Conservation (phyloP, 805 yeast genomes). For the Myxozyma nipponensis region DNA sequence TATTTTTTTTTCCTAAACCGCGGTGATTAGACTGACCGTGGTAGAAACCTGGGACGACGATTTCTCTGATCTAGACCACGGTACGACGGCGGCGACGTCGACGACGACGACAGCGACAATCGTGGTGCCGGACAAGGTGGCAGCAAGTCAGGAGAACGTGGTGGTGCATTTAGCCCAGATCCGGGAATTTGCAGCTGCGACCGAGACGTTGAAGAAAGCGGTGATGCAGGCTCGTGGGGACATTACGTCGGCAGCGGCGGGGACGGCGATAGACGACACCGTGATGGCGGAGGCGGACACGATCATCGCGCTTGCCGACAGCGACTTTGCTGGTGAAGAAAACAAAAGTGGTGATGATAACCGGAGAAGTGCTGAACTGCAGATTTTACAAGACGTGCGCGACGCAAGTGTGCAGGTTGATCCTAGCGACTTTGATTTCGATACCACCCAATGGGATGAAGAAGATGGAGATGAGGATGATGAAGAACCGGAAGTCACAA, state of each 20-base stretch:
- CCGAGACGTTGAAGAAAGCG: slow-evolving; percentile 4
- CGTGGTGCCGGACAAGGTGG: slow-evolving; percentile 14
- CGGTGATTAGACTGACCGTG: no score
- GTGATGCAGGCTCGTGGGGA: not conserved
- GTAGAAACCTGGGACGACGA: slow-evolving; percentile 27
- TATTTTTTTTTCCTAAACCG: not conserved
- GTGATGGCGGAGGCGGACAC: slow-evolving; percentile 22
- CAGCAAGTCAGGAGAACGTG: slow-evolving; percentile 9
- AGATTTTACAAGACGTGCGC: no score
- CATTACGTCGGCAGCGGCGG: not conserved
- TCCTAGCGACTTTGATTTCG: not conserved
- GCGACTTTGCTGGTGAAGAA: slow-evolving; percentile 2
- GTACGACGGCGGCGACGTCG: not conserved
- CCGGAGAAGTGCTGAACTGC: not conserved
- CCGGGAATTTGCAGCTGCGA: slow-evolving; percentile 16
- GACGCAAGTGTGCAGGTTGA: not conserved
- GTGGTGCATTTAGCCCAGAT: slow-evolving; percentile 14
- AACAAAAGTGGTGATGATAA: not conserved
- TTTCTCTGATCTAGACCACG: slow-evolving; percentile 2
- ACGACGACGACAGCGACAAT: slow-evolving; percentile 5
- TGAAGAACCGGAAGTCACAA: no score
- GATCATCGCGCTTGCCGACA: slow-evolving; percentile 20
- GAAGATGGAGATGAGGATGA: slow-evolving; percentile 4
- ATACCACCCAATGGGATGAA: not conserved
- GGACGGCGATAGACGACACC: not conserved